These are phyloP conservation scores for Mycena belliarum DNA, from an alignment of 768 basidiomycete genomes.

Conservation along the genomic window DNA sequence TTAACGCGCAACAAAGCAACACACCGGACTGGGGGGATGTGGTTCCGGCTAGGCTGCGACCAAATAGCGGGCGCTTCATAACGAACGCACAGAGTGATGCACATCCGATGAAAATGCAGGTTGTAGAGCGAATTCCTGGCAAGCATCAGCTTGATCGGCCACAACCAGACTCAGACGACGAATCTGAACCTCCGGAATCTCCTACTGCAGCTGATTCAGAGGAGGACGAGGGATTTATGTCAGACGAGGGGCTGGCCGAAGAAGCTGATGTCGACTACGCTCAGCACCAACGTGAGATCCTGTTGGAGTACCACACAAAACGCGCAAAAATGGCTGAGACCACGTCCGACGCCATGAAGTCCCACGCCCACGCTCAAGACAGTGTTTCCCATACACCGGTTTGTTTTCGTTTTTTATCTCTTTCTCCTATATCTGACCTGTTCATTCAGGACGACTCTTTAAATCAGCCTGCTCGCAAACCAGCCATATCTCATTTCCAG, in stretches of 20 bases:
- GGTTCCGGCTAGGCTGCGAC: conserved; percentile 48
- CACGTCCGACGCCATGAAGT: conserved; percentile 51
- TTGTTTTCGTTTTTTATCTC: conserved; percentile 20
- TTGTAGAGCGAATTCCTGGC: conserved; percentile 63
- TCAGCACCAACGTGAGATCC: conserved; percentile 73
- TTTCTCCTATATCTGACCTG: background rate
- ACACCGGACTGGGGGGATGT: conserved; percentile 56
- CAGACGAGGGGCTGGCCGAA: conserved; percentile 44
- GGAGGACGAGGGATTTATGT: conserved; percentile 29
- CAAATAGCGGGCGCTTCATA: conserved; percentile 36
- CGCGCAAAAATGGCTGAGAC: conserved; percentile 56
- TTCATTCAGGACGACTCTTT: conserved; percentile 5
- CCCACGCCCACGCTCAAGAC: conserved; percentile 42
- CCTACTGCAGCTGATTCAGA: conserved; percentile 27
- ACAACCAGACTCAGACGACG: conserved; percentile 67
- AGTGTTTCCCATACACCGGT: conserved; percentile 49
- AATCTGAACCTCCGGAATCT: conserved; percentile 47
- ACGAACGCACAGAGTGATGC: conserved; percentile 35
- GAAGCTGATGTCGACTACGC: conserved; percentile 62
- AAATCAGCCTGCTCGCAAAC: conserved; percentile 35
- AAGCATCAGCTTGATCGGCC: conserved; percentile 21
- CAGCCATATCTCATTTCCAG: conserved; percentile 66
- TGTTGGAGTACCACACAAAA: conserved; percentile 68
- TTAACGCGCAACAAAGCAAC: background rate
- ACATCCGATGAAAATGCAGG: conserved; percentile 64